A percentile compares a stretch with the other conserved stretches of the same genome.
Evolutionary conservation across 306 rosid species (phyloP).

Genomic region (Lupinus albus): DNA sequence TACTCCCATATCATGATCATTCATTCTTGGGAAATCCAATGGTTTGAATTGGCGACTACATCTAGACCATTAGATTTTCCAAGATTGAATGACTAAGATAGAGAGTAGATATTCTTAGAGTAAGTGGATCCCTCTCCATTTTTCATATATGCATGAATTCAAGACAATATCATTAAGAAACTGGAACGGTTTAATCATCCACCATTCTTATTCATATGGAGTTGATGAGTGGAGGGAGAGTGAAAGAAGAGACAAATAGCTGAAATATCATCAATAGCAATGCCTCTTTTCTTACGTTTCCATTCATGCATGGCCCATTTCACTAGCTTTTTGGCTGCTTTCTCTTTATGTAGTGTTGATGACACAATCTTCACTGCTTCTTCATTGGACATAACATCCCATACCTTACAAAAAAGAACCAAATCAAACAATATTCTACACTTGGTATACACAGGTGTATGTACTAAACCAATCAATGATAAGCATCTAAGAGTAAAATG

Average conservation of each 20-base stretch:
- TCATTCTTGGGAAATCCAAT: no score
- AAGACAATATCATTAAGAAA: no score
- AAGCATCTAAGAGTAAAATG: no score
- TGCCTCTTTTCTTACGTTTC: constrained; percentile 69
- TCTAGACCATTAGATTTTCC: no score
- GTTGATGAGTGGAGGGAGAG: constrained; percentile 34
- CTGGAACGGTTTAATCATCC: background rate
- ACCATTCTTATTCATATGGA: constrained; percentile 2
- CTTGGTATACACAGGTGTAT: background rate
- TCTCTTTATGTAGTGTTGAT: constrained; percentile 51
- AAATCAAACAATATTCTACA: background rate
- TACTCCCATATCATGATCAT: no score
- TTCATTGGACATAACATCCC: constrained; percentile 75
- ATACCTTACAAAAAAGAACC: constrained; percentile 44
- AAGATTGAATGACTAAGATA: no score
- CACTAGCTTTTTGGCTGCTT: constrained; percentile 65
- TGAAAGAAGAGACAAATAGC: constrained; percentile 73
- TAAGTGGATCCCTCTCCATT: no score
- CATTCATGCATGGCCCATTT: constrained; percentile 62
- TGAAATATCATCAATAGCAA: constrained; percentile 76
- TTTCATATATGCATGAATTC: no score
- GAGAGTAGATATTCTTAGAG: no score
- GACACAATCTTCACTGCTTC: constrained; percentile 69
- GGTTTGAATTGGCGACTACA: no score
- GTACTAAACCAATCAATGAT: background rate